Percentiles rank a stretch among this genome's conserved stretches.
Conservation (phyloP, 129 eudicot species). For the Mikania micrantha region DNA sequence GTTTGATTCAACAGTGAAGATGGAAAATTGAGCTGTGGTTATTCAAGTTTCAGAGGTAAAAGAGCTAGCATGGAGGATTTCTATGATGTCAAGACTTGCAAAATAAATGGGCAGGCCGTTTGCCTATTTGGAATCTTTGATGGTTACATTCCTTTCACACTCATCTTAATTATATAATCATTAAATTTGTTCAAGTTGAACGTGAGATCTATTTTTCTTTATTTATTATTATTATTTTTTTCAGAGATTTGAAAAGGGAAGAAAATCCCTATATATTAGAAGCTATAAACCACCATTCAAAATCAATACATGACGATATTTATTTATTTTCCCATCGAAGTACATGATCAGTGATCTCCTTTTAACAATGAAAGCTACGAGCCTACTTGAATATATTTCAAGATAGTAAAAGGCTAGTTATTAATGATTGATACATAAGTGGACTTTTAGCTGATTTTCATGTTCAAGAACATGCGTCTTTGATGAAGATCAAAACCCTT, state of each 20-base stretch:
- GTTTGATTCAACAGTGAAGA: conserved; percentile 58
- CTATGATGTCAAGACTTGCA: conserved; percentile 70
- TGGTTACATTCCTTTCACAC: conserved; percentile 45
- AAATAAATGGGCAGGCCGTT: conserved; percentile 55
- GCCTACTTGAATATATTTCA: background rate
- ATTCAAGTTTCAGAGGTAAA: conserved; percentile 85
- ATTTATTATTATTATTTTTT: background rate
- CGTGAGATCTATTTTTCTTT: background rate
- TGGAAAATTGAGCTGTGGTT: conserved; percentile 75
- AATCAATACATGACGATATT: background rate
- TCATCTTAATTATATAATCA: background rate
- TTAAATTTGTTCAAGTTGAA: background rate
- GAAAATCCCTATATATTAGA: background rate
- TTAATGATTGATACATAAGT: background rate
- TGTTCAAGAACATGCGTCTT: background rate
- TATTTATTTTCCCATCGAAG: background rate
- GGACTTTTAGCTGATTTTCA: background rate
- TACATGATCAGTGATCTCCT: background rate
- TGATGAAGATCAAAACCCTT: no score
- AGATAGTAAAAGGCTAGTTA: background rate
- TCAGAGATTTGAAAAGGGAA: background rate
- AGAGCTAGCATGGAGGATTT: conserved; percentile 95
- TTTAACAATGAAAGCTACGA: background rate
- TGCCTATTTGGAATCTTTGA: conserved; percentile 91
- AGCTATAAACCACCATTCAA: background rate